phyloP scores from a whole-genome alignment of 2,329 filamentous ascomycete genomes.

The Fusarium redolens region DNA sequence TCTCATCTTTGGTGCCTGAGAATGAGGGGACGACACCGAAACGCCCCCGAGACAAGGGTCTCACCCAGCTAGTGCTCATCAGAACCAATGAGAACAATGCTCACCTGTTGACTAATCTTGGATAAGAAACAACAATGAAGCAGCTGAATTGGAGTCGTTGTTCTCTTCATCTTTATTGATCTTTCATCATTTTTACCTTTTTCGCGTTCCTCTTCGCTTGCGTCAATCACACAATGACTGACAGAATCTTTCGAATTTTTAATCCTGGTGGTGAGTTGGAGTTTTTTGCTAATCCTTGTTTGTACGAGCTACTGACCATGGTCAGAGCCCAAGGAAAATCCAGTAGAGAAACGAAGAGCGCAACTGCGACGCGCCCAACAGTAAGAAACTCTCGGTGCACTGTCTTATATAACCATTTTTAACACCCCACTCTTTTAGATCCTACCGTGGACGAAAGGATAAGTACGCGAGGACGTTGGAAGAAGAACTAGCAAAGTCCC shows the following conservation, averaged over 20 bases:
- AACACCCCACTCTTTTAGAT: background rate
- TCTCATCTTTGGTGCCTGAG: constrained; percentile 5
- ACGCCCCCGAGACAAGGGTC: constrained; percentile 8
- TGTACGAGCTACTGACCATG: background rate
- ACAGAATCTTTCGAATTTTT: constrained; percentile 50
- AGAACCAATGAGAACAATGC: background rate
- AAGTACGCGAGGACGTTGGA: constrained; percentile 20
- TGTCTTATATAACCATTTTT: background rate
- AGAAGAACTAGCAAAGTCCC: constrained; percentile 17
- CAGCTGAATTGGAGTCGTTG: background rate
- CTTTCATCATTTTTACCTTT: constrained; percentile 10
- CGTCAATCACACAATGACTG: constrained; percentile 16
- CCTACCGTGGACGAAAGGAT: constrained; percentile 30
- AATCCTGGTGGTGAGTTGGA: constrained; percentile 45
- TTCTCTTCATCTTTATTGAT: background rate
- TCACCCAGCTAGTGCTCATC: background rate
- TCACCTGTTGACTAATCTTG: constrained; percentile 13
- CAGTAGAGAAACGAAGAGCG: constrained; percentile 23
- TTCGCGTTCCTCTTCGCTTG: background rate
- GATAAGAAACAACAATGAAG: background rate
- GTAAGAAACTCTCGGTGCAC: background rate
- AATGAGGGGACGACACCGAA: background rate
- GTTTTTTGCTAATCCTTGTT: background rate
- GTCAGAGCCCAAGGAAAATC: constrained; percentile 25
- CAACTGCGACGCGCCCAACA: constrained; percentile 31